Conservation (phyloP, 2,329 filamentous ascomycete genomes). For the Cephalotrichum gorgonifer region DNA sequence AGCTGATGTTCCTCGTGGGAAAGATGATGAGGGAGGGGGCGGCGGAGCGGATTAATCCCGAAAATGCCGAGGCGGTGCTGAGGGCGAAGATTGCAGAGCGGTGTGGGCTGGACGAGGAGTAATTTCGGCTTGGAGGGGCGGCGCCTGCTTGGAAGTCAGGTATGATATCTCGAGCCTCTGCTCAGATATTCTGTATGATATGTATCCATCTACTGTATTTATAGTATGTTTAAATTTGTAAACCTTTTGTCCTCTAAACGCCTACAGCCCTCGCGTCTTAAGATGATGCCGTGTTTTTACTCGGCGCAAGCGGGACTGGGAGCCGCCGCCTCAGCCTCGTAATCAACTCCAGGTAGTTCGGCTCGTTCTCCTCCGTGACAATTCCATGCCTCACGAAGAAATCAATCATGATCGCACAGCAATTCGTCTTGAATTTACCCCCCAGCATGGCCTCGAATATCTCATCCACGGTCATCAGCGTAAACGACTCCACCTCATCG, state of each 20-base stretch:
- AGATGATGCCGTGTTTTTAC: background rate
- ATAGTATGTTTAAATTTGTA: no score
- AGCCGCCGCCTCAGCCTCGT: constrained; percentile 31
- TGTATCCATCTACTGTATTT: background rate
- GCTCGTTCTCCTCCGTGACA: constrained; percentile 61
- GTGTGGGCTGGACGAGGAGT: background rate
- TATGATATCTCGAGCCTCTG: background rate
- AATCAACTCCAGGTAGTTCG: constrained; percentile 59
- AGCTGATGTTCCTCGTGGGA: constrained; percentile 50
- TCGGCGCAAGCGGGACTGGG: constrained; percentile 22
- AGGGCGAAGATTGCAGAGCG: constrained; percentile 8
- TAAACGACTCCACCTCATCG: constrained; percentile 69
- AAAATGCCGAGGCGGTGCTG: constrained; percentile 37
- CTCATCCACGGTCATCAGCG: constrained; percentile 49
- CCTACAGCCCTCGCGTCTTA: no score
- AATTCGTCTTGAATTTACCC: constrained; percentile 79
- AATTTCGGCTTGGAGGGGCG: background rate
- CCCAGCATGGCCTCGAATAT: constrained; percentile 51
- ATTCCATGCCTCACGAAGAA: constrained; percentile 73
- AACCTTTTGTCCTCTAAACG: no score
- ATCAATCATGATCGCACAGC: constrained; percentile 66
- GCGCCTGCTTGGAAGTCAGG: background rate
- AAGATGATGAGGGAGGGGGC: constrained; percentile 45
- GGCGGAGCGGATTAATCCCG: constrained; percentile 44
- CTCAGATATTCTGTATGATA: background rate